phyloP scores from a whole-genome alignment of 495 filamentous ascomycete species.

The Penicillium parvum region DNA sequence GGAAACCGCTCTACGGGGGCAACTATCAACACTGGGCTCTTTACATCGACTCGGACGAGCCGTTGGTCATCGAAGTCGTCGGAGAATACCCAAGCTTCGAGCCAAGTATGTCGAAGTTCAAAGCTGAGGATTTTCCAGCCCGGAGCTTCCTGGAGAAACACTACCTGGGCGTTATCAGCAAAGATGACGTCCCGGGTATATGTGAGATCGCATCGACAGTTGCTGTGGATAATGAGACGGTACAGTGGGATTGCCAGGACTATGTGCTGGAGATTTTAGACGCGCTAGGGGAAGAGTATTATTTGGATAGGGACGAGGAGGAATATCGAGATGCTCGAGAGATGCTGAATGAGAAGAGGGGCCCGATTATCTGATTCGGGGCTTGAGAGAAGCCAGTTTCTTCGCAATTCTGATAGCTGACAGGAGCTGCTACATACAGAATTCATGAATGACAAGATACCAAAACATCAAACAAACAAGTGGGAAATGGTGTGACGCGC shows the following conservation, averaged over 20 bases:
- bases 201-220: constrained; percentile 8
- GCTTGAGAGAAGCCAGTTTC: too few relatives aligned
- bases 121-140: constrained; percentile 3
- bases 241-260: constrained; percentile 27
- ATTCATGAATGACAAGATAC: too few relatives aligned
- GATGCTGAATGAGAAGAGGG: constrained; percentile 11
- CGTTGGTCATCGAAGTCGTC: constrained; percentile 16
- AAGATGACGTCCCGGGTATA: constrained; percentile 8
- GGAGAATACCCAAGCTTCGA: constrained; percentile 18
- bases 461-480: too few relatives aligned
- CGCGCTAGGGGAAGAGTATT: constrained; percentile 13
- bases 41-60: constrained; percentile 11
- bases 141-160: constrained; percentile 8
- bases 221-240: constrained; percentile 20
- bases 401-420: too few relatives aligned
- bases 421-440: too few relatives aligned
- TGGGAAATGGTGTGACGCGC: too few relatives aligned
- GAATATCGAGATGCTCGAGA: constrained; percentile 17
- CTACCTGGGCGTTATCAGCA: constrained; percentile 10
- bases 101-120: constrained; percentile 1
- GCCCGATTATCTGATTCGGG: constrained; percentile 9
- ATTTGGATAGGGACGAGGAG: constrained; percentile 16
- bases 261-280: constrained; percentile 26
- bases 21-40: constrained; percentile 21
- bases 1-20: constrained; percentile 15